Base-by-base conservation (phyloP, 306 rosid genomes). In the Sesbania bispinosa region DNA sequence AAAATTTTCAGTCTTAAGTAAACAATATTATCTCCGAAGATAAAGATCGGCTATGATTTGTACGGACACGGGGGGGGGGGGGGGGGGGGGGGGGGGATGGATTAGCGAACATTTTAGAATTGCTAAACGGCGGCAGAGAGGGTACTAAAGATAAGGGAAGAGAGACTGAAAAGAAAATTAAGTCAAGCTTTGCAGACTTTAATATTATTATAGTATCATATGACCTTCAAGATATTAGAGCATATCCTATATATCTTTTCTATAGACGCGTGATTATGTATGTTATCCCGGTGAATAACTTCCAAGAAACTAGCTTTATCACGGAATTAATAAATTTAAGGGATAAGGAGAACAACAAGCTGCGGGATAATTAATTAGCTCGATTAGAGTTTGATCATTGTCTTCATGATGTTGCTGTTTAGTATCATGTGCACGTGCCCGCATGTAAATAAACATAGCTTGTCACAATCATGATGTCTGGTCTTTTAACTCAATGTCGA, bases 31-130 rank as follows among this genome's bases (percentile, higher is more conserved):
- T 83, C 75, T 46, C n/a, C 3, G 0, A 13, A 43, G 38, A 39
- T 48, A 61, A 76, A 48, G 74, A 68, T 51, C 4, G n/a, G 29
- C 53, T 61, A 60, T 59, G 23, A 69, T 41, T 52, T 42, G 85
- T 82, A 85, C 84, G 89, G 79, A 71, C 92, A 77, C 58, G 85
- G 77, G 79, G 43, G n/a, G n/a, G n/a, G n/a, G n/a, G n/a, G n/a
- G n/a, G n/a, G n/a, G n/a, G n/a, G n/a, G n/a, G n/a, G n/a, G n/a
- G n/a, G n/a, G 50, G 42, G 35, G 50, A 58, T 21, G 46, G 47
- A 45, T 27, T 35, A 27, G 20, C 1, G 35, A 23, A 10, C 10
- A 2, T 57, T 61, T 23, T 57, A n/a, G 35, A 51, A 10, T 38
- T 61, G 4, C 64, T 78, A 79, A 29, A 55, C n/a, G n/a, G n/a